Percentiles rank a stretch among this genome's conserved stretches.
These are phyloP conservation scores for Cudoniella acicularis DNA, from an alignment of 495 filamentous ascomycete genomes.

Conservation along the genomic window DNA sequence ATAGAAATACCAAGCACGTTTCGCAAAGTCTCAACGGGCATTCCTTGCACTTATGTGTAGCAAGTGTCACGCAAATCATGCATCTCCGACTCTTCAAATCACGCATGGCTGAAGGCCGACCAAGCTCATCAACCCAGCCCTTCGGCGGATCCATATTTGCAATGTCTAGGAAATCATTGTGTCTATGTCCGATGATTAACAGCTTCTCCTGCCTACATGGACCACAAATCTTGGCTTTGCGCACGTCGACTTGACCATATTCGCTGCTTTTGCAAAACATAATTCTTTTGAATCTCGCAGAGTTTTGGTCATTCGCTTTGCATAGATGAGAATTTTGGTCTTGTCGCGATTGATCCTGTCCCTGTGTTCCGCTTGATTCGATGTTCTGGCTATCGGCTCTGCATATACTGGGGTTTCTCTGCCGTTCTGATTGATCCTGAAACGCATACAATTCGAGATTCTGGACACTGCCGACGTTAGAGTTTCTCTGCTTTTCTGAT, in stretches of 20 bases:
- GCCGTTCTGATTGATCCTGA: too few species aligned
- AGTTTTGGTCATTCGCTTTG: background rate
- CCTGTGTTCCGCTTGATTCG: too few species aligned
- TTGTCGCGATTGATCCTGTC: too few species aligned
- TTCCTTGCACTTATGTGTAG: background rate
- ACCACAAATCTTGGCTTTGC: background rate
- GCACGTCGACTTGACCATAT: background rate
- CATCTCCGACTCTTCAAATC: background rate
- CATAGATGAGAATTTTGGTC: too few species aligned
- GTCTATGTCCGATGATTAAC: background rate
- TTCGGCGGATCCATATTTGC: too few species aligned
- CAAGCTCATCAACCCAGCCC: too few species aligned
- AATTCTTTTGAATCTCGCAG: background rate
- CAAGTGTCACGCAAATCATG: background rate
- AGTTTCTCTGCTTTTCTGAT: too few species aligned
- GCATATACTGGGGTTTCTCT: too few species aligned
- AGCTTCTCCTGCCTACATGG: background rate
- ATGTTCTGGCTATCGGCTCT: too few species aligned
- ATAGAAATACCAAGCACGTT: background rate
- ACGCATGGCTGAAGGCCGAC: too few species aligned
- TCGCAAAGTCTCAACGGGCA: background rate
- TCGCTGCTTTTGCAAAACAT: background rate
- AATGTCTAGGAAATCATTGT: background rate
- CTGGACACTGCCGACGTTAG: too few species aligned
- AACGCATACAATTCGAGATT: too few species aligned